Base-by-base conservation (phyloP, 2,329 filamentous ascomycete species). In the Calonectria montana region DNA sequence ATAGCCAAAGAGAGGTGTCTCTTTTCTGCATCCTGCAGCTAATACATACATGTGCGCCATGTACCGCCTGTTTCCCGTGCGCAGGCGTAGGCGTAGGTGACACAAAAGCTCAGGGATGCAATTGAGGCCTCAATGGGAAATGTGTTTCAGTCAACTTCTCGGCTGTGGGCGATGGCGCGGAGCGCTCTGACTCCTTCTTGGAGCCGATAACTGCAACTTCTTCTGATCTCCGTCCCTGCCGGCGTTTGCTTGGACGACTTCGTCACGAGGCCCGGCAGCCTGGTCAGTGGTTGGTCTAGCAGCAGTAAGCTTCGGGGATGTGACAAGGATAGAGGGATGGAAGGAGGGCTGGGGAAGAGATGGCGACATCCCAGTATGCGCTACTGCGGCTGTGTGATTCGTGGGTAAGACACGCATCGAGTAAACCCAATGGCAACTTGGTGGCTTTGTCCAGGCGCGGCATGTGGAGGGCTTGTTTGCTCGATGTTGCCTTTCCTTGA, bases 61-160 rank as follows among this genome's bases (percentile, higher is more conserved):
- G 57, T 62, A 45, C 57, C 39, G 16, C 57, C 25, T n/a, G 57
- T 27, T 31, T 31, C 23, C 16, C 23, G 23, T 21, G 57, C 37
- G 37, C n/a, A 16, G 37, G 23, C 57, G 12, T 45, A 23, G 39
- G 57, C 27, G 39, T n/a, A n/a, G 57, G 57, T 62, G 57, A 62
- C 57, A 62, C 57, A 41, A 41, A 62, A 43, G 37, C 23, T 23
- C 15, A 3, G 39, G 23, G 53, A 59, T 37, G 53, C 35, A 59
- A 41, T 59, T 59, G 53, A 39, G 53, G 53, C 53, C 53, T 59
- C 53, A 39, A 31, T 59, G 4, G 53, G 31, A 39, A 59, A 59
- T 59, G 53, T 59, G 53, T 59, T 59, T 59, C 53, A 59, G n/a
- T 59, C 35, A 15, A 25, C 53, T 59, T 39, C 53, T 59, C 25